Conservation (phyloP, 2,329 filamentous ascomycete genomes). For the Aspergillus aculeatus region DNA sequence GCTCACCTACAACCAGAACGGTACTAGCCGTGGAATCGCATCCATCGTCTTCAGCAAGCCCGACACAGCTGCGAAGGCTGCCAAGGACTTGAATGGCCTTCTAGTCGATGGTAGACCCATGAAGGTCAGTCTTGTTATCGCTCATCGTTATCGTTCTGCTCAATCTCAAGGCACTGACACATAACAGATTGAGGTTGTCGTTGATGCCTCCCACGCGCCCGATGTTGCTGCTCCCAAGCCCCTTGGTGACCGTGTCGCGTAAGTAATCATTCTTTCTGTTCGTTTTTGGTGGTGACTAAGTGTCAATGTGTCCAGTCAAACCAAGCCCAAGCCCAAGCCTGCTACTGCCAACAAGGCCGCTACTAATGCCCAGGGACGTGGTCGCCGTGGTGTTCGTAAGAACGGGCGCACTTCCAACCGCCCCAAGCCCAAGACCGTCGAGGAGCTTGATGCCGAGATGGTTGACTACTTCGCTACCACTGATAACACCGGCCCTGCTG, state of each 20-base stretch:
- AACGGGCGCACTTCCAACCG: conserved; percentile 58
- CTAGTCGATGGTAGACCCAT: conserved; percentile 87
- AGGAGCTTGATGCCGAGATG: conserved; percentile 98
- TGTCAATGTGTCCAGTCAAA: conserved; percentile 44
- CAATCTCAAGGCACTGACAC: conserved; percentile 16
- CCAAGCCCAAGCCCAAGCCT: conserved; percentile 77
- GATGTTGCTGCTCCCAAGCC: conserved; percentile 67
- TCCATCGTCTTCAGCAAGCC: conserved; percentile 81
- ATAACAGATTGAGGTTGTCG: conserved; percentile 79
- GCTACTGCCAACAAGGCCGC: conserved; percentile 72
- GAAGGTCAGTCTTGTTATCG: conserved; percentile 61
- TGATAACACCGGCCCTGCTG: conserved; percentile 39
- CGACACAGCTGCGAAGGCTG: conserved; percentile 80
- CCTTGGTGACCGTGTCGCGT: conserved; percentile 81
- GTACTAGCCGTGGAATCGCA: conserved; percentile 86
- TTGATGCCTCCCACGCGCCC: conserved; percentile 71
- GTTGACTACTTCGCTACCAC: conserved; percentile 75
- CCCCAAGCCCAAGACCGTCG: conserved; percentile 81
- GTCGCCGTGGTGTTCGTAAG: conserved; percentile 49
- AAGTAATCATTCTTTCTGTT: conserved; percentile 32
- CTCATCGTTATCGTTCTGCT: no score
- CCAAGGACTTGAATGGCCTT: conserved; percentile 79
- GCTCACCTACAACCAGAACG: conserved; percentile 88
- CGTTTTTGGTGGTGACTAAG: conserved; percentile 21
- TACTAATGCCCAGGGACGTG: conserved; percentile 48